Base-by-base conservation (phyloP, 176 grass and related monocot species). In the Cymbopogon citratus region DNA sequence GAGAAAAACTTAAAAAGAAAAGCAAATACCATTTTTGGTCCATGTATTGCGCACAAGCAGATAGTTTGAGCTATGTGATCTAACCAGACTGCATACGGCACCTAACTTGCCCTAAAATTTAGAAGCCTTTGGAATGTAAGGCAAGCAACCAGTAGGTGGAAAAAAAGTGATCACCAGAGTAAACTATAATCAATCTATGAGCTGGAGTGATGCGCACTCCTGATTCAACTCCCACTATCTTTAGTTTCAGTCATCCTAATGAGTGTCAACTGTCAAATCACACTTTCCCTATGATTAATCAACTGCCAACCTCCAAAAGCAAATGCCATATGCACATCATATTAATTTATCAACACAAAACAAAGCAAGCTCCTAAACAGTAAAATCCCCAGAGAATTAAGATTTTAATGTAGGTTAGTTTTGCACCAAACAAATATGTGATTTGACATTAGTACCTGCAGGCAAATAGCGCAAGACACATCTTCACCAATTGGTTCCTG, bases 381-480 rank as follows among this genome's bases (percentile, higher is more conserved):
- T 57, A 39, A 51, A 51, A 40, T 0, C 13, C 19, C 33, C 49
- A 67, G 19, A 44, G 12, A 5, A 9, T 34, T 41, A 41, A 24
- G 25, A 72, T 66, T 73, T 39, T 9, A 26, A 23, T 41, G 12
- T 45, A 43, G 49, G 34, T 28, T 38, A 77, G 3, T 56, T 19
- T 45, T 70, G 1, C 14, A 46, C 41, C 26, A 71, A 76, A 72
- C 10, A 73, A 46, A 44, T 38, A 73, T 65, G 12, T 67, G 23
- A 52, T 63, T 29, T 29, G 15, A 21, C 38, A 57, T 29, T 54
- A 9, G 5, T 91, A 93, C 94, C 94, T 93, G 94, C 33, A 97
- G 73, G 75, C 94, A 97, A 85, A 97, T 89, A 43, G 94, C 59
- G 69, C 94, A 97, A 80, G 85, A 85, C 74, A 87, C 21, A 27